Percentiles rank a stretch among this genome's conserved stretches.
Conservation (phyloP, 371 early-diverging fungal genomes). For the Mortierella sp. region DNA sequence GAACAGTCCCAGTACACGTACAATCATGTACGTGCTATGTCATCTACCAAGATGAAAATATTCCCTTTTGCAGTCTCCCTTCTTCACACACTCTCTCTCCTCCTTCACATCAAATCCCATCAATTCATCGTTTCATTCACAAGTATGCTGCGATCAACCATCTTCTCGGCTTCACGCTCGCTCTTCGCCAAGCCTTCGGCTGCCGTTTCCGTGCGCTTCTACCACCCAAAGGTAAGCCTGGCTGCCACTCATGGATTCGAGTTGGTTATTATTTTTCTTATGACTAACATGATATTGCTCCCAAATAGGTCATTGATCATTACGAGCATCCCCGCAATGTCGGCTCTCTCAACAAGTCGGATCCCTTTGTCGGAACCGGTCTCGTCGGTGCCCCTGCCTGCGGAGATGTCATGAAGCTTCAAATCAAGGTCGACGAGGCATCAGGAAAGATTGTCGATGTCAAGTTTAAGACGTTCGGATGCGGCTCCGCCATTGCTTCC, state of each 20-base stretch:
- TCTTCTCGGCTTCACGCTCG: constrained; percentile 39
- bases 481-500: constrained; percentile 98
- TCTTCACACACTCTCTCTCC: not conserved
- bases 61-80: not conserved
- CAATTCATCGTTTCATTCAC: not conserved
- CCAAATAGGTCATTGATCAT: constrained; percentile 86
- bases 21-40: too few relatives aligned
- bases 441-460: constrained; percentile 95
- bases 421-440: constrained; percentile 94
- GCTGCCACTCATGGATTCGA: not conserved
- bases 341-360: constrained; percentile 91
- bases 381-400: constrained; percentile 99
- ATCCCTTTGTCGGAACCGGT: constrained; percentile 95
- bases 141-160: constrained; percentile 44
- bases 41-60: too few relatives aligned
- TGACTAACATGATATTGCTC: constrained; percentile 4
- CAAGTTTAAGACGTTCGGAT: constrained; percentile 99
- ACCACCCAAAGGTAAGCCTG: constrained; percentile 75
- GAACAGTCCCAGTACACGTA: not conserved
- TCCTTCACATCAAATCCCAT: not conserved
- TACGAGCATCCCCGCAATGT: constrained; percentile 98
- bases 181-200: constrained; percentile 56
- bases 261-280: constrained; percentile 1
- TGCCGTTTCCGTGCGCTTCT: constrained; percentile 61
- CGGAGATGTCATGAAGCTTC: constrained; percentile 99